Evolutionary conservation across 768 basidiomycete species (phyloP).

Genomic region (Hydnum rufescens): DNA sequence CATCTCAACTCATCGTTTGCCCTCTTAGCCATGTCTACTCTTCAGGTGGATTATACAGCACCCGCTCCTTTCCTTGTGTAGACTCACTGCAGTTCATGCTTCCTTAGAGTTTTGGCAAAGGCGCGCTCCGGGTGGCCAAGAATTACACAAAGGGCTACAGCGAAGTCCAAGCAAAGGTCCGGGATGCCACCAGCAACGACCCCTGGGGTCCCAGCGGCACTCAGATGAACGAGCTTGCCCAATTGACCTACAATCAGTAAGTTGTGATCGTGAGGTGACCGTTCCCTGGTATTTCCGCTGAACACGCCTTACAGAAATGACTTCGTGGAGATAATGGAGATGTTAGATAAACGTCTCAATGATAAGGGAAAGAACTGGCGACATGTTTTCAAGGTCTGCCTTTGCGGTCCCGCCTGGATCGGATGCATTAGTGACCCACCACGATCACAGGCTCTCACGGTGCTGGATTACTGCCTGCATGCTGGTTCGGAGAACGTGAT

Average conservation of each 20-base stretch:
- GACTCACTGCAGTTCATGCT: too few species aligned
- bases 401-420: not conserved
- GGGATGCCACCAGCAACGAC: conserved; percentile 93
- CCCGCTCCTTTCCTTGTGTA: too few species aligned
- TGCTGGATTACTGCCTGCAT: conserved; percentile 90
- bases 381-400: conserved; percentile 85
- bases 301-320: conserved; percentile 39
- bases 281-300: not conserved
- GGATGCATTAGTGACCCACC: not conserved
- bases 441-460: conserved; percentile 52
- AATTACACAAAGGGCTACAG: conserved; percentile 91
- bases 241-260: conserved; percentile 91
- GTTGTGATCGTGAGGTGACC: conserved; percentile 16
- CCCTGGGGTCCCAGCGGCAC: conserved; percentile 95
- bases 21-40: too few species aligned
- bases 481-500: conserved; percentile 97
- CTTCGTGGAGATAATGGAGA: conserved; percentile 99
- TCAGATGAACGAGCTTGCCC: conserved; percentile 98
- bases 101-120: conserved; percentile 1
- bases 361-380: conserved; percentile 99
- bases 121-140: conserved; percentile 69
- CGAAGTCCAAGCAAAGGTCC: conserved; percentile 84
- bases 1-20: too few species aligned
- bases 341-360: conserved; percentile 93
- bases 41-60: too few species aligned